phyloP scores from a whole-genome alignment of 257 asterid genomes.

The Plantago elongata region DNA sequence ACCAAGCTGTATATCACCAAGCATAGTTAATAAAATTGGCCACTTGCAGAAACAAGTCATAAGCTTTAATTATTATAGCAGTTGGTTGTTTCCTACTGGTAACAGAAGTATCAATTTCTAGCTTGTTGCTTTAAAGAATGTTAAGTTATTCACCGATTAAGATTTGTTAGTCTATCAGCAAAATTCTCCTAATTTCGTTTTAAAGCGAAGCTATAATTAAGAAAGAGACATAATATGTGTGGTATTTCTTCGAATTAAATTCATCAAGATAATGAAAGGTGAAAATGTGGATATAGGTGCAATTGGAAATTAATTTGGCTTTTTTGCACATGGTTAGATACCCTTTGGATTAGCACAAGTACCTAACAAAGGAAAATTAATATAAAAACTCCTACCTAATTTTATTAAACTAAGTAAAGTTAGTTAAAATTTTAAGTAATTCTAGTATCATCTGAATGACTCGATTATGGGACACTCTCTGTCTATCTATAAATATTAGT shows the following conservation, averaged over 20 bases:
- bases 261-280: background rate
- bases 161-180: conserved; percentile 7
- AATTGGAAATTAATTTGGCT: background rate
- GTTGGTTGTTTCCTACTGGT: conserved; percentile 18
- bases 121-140: conserved; percentile 22
- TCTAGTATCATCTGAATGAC: no score
- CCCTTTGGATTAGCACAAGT: conserved; percentile 31
- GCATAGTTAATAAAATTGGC: background rate
- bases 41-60: conserved; percentile 10
- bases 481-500: no score
- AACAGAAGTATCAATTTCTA: conserved; percentile 17
- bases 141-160: conserved; percentile 13
- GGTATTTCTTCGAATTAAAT: conserved; percentile 6
- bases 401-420: conserved; percentile 2
- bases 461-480: no score
- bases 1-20: conserved; percentile 25
- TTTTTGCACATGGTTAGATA: conserved; percentile 41
- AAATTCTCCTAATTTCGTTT: conserved; percentile 12
- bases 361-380: conserved; percentile 17
- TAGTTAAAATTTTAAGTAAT: conserved; percentile 13
- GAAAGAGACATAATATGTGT: background rate
- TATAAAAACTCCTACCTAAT: conserved; percentile 14
- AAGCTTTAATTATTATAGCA: conserved; percentile 9
- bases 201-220: conserved; percentile 2
- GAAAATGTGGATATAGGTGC: conserved; percentile 6